phyloP scores from a whole-genome alignment of 257 asterid species.

The Striga asiatica region DNA sequence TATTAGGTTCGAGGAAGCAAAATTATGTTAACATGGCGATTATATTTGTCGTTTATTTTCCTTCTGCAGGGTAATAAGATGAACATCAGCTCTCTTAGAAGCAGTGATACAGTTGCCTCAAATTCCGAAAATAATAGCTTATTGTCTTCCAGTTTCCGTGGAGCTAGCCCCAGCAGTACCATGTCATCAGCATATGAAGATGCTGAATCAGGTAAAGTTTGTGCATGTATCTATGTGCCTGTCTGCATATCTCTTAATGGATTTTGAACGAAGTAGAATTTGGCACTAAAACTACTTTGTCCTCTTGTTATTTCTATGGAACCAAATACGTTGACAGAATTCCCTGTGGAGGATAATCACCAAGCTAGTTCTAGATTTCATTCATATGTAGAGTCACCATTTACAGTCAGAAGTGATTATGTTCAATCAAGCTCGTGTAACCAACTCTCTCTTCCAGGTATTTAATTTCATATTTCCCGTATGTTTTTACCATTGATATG shows the following conservation, averaged over 20 bases:
- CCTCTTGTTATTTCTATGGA: slow-evolving; percentile 16
- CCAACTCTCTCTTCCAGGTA: slow-evolving; percentile 41
- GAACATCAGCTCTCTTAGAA: slow-evolving; percentile 28
- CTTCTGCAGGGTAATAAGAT: slow-evolving; percentile 56
- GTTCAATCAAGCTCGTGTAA: slow-evolving; percentile 32
- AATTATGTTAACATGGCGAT: neutral
- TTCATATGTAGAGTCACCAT: slow-evolving; percentile 35
- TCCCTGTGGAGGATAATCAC: slow-evolving; percentile 41
- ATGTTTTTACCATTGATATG: slow-evolving; percentile 3
- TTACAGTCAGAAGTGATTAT: slow-evolving; percentile 29
- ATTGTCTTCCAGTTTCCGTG: slow-evolving; percentile 38
- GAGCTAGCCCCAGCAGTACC: slow-evolving; percentile 63
- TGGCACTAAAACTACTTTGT: slow-evolving; percentile 6
- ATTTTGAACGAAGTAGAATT: slow-evolving; percentile 2
- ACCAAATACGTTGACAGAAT: slow-evolving; percentile 1
- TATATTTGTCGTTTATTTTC: neutral
- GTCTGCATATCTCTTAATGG: no score
- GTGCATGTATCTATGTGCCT: no score
- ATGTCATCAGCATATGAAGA: slow-evolving; percentile 66
- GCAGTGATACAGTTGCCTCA: slow-evolving; percentile 25
- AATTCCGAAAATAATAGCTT: slow-evolving; percentile 44
- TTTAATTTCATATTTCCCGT: slow-evolving; percentile 3
- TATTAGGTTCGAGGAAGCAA: neutral
- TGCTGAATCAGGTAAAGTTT: slow-evolving; percentile 55
- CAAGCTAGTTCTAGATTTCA: slow-evolving; percentile 42